These are phyloP conservation scores for Blastocystis sp. DNA, from an alignment of 352 stramenopile genomes.

Conservation along the genomic window DNA sequence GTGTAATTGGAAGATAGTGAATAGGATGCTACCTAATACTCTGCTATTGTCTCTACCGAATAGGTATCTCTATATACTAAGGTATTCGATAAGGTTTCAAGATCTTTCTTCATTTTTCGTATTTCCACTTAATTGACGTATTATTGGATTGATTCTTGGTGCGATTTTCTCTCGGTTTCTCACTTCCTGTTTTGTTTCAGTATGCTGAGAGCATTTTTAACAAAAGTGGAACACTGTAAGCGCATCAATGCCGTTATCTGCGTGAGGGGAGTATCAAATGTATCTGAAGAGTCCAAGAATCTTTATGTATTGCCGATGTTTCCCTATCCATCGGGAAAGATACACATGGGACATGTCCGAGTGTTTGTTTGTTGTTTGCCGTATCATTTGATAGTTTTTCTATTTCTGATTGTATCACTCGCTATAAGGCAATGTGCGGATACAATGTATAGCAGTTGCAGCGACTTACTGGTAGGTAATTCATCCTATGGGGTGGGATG, in stretches of 20 bases:
- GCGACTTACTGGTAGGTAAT: conserved; percentile 65
- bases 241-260: background rate
- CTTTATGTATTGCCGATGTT: conserved; percentile 93
- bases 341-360: conserved; percentile 97
- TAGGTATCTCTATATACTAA: too few relatives aligned
- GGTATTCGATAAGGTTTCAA: too few relatives aligned
- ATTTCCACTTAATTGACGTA: too few relatives aligned
- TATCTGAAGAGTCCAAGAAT: background rate
- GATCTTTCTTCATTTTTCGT: too few relatives aligned
- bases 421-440: conserved; percentile 90
- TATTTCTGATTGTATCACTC: conserved; percentile 93
- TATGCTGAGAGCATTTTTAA: background rate
- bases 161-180: too few relatives aligned
- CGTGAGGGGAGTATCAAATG: background rate
- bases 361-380: conserved; percentile 70
- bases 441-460: conserved; percentile 74
- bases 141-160: too few relatives aligned
- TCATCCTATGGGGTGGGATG: conserved; percentile 98
- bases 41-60: too few relatives aligned
- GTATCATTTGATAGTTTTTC: conserved; percentile 64
- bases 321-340: conserved; percentile 89
- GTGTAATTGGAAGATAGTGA: too few relatives aligned
- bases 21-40: too few relatives aligned
- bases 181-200: too few relatives aligned
- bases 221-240: background rate